Conservation (phyloP, 805 yeast genomes). For the Pichia nanzhaoensis region DNA sequence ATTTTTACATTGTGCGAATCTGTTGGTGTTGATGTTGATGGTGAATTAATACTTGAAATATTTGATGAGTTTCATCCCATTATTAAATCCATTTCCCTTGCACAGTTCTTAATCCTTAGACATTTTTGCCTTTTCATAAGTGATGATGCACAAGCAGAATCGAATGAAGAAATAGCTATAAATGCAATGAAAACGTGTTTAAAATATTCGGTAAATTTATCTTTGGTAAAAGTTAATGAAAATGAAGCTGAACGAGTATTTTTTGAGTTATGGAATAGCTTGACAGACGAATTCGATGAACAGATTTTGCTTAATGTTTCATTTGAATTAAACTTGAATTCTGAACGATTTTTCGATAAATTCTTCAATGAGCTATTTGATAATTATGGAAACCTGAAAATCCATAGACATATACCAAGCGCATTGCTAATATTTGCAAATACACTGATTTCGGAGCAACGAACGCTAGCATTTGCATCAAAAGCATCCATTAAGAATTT, state of each 20-base stretch:
- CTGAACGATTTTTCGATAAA: neutral
- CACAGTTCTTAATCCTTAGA: neutral
- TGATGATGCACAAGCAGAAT: neutral
- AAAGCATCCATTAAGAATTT: neutral
- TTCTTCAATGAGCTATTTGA: neutral
- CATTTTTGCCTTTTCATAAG: neutral
- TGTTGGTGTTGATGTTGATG: neutral
- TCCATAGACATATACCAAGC: neutral
- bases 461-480: neutral
- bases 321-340: slow-evolving; percentile 1
- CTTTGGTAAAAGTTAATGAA: neutral
- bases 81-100: neutral
- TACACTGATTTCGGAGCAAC: slow-evolving; percentile 5
- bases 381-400: neutral
- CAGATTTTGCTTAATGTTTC: slow-evolving; percentile 12
- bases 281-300: slow-evolving; percentile 2
- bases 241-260: neutral
- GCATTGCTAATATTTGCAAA: slow-evolving; percentile 11
- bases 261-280: neutral
- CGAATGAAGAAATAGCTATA: neutral
- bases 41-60: slow-evolving; percentile 1
- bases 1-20: neutral
- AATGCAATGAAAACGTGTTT: neutral
- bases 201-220: slow-evolving; percentile 1
- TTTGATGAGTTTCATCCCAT: slow-evolving; percentile 1